phyloP scores from a whole-genome alignment of 257 asterid species.

The Solanum commersonii region DNA sequence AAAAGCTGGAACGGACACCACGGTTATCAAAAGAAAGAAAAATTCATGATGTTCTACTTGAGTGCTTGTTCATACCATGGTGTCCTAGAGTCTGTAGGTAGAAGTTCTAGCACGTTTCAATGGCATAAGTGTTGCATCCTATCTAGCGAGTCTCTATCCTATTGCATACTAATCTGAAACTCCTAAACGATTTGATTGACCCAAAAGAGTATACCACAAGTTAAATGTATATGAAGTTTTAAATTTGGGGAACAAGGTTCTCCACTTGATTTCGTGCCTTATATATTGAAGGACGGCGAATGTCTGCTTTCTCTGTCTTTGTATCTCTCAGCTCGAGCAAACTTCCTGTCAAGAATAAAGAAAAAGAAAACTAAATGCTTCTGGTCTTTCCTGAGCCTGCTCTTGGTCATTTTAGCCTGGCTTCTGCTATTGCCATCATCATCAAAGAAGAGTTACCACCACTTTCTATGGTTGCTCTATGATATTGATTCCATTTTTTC shows the following conservation, averaged over 20 bases:
- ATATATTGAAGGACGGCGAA: not conserved
- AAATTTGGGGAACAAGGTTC: not conserved
- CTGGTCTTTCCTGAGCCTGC: not conserved
- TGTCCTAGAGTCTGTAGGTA: not conserved
- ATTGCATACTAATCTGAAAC: not conserved
- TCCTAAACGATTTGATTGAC: not conserved
- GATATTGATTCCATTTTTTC: not conserved
- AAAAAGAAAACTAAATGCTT: not conserved
- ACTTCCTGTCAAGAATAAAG: not conserved
- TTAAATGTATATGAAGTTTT: not conserved
- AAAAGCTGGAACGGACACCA: not conserved
- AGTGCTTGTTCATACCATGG: no score
- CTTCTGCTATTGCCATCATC: not conserved
- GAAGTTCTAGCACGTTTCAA: not conserved
- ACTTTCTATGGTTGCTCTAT: not conserved
- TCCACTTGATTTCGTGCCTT: not conserved
- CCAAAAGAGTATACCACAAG: not conserved
- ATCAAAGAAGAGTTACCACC: not conserved
- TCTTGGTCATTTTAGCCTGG: not conserved
- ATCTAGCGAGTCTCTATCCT: not conserved
- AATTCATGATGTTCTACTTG: not conserved
- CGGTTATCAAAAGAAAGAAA: not conserved
- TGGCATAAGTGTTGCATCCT: not conserved
- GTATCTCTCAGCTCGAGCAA: not conserved
- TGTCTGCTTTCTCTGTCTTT: not conserved